These are phyloP conservation scores for Colletotrichum cereale DNA, from an alignment of 2,329 filamentous ascomycete species.

Conservation along the genomic window DNA sequence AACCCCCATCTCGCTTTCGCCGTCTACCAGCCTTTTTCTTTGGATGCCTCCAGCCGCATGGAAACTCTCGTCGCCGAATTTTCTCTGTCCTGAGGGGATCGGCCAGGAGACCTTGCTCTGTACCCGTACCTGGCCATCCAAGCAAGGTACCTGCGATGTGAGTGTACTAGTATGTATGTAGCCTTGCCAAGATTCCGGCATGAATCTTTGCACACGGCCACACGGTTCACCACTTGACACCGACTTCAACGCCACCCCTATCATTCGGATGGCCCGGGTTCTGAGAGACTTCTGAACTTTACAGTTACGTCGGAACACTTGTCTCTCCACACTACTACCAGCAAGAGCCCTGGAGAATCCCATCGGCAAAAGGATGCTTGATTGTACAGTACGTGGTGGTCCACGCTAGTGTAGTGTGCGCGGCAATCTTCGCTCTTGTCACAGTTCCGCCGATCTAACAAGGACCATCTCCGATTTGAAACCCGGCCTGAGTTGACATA, in stretches of 20 bases:
- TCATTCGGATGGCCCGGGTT: constrained; percentile 14
- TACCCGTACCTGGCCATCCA: neutral
- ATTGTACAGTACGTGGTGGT: neutral
- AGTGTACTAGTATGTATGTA: neutral
- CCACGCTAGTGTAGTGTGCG: neutral
- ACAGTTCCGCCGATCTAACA: constrained; percentile 32
- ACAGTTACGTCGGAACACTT: neutral
- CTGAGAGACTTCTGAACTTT: neutral
- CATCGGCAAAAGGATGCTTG: constrained; percentile 16
- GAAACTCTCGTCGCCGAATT: neutral
- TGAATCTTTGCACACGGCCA: neutral
- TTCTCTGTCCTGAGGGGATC: neutral
- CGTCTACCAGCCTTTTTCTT: neutral
- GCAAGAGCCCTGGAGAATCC: constrained; percentile 23
- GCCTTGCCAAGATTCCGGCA: constrained; percentile 1
- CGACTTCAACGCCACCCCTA: neutral
- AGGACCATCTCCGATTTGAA: constrained; percentile 20
- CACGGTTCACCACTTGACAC: constrained; percentile 12
- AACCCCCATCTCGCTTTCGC: constrained; percentile 18
- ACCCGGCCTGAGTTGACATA: constrained; percentile 16
- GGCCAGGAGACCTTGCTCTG: neutral
- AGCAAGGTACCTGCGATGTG: neutral
- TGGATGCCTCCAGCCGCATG: neutral
- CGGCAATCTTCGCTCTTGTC: constrained; percentile 14
- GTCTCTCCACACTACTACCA: constrained; percentile 25